Evolutionary conservation across 768 basidiomycete species (phyloP).

Genomic region (Leccinellum rugosiceps): DNA sequence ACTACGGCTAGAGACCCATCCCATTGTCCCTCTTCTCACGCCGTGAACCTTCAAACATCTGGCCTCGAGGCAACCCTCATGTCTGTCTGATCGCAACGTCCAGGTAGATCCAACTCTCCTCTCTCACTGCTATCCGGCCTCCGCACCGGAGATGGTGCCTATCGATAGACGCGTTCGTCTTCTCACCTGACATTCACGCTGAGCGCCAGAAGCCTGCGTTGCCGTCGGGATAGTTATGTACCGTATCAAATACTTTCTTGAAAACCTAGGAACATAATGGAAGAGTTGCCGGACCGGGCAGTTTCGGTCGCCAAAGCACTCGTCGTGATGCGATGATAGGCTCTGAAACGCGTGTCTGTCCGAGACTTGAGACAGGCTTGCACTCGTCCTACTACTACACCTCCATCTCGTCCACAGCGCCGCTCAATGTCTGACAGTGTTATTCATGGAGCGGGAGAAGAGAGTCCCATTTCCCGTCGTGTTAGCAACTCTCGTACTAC

Average conservation of each 20-base stretch:
- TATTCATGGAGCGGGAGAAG: not conserved
- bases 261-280: not conserved
- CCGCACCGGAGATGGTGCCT: constrained; percentile 8
- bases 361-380: not conserved
- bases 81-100: constrained; percentile 12
- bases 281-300: not conserved
- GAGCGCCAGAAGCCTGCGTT: constrained; percentile 7
- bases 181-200: not conserved
- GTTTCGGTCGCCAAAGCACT: constrained; percentile 14
- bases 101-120: constrained; percentile 1
- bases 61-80: constrained; percentile 25
- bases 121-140: constrained; percentile 2
- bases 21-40: constrained; percentile 25
- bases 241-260: constrained; percentile 1
- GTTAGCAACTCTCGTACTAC: constrained; percentile 4
- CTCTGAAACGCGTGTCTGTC: not conserved
- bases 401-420: not conserved
- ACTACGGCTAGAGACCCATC: constrained; percentile 13
- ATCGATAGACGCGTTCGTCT: constrained; percentile 17
- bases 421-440: not conserved
- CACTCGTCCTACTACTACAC: not conserved
- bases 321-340: constrained; percentile 17
- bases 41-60: not conserved
- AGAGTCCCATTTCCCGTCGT: not conserved
- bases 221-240: not conserved